Conservation (phyloP, 2,329 filamentous ascomycete species). For the Epichloe uncinata region DNA sequence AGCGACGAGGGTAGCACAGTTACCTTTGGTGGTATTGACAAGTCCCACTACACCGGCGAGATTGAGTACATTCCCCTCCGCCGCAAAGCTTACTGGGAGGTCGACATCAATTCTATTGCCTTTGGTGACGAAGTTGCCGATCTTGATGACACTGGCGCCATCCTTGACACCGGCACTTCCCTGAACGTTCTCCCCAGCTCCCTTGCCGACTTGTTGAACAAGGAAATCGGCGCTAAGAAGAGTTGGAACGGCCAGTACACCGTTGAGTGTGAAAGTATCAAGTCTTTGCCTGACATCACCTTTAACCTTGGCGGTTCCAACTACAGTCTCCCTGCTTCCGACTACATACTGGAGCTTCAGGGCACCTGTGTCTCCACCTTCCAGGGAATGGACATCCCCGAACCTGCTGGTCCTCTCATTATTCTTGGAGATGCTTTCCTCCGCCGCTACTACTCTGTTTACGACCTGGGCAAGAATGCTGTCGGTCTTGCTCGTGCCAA, state of each 20-base stretch:
- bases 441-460: slow-evolving; percentile 88
- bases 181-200: slow-evolving; percentile 87
- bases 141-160: slow-evolving; percentile 87
- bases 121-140: slow-evolving; percentile 78
- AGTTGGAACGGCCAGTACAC: slow-evolving; percentile 94
- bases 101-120: slow-evolving; percentile 83
- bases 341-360: slow-evolving; percentile 93
- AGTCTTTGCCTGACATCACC: slow-evolving; percentile 75
- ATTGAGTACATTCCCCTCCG: slow-evolving; percentile 87
- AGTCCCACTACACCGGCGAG: slow-evolving; percentile 70
- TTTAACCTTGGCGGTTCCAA: slow-evolving; percentile 86
- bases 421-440: slow-evolving; percentile 85
- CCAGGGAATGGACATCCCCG: slow-evolving; percentile 90
- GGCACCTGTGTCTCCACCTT: slow-evolving; percentile 95
- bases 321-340: slow-evolving; percentile 77
- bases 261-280: slow-evolving; percentile 75
- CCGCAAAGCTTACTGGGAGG: slow-evolving; percentile 99
- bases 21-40: slow-evolving; percentile 78
- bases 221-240: slow-evolving; percentile 97
- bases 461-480: slow-evolving; percentile 79
- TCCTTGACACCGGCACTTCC: slow-evolving; percentile 96
- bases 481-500: slow-evolving; percentile 85
- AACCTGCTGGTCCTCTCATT: slow-evolving; percentile 77
- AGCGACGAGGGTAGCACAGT: slow-evolving; percentile 66
- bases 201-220: slow-evolving; percentile 91